Percentiles rank a stretch among this genome's conserved stretches.
Evolutionary conservation across 83 land plant species (phyloP).

Genomic region (Picea mariana): DNA sequence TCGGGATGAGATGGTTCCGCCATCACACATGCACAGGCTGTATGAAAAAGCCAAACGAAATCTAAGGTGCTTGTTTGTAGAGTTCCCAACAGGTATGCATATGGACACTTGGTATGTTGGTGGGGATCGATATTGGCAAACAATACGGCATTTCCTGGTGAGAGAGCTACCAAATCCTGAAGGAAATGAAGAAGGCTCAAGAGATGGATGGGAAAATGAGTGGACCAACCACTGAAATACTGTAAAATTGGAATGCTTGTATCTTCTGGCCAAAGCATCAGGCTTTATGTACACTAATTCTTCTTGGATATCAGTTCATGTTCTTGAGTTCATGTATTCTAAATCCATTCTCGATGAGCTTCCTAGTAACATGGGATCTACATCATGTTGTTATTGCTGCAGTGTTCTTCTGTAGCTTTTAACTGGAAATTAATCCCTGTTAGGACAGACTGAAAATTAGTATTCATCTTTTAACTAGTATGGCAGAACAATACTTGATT

Average conservation of each 20-base stretch:
- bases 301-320: slow-evolving; percentile 1
- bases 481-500: background rate
- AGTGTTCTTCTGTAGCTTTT: background rate
- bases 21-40: slow-evolving; percentile 82
- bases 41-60: slow-evolving; percentile 74
- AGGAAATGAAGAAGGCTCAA: background rate
- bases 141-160: slow-evolving; percentile 64
- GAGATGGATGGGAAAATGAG: slow-evolving; percentile 11
- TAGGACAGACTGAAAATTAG: background rate
- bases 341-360: background rate
- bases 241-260: background rate
- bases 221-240: background rate
- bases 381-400: background rate
- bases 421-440: background rate
- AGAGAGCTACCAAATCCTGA: slow-evolving; percentile 21
- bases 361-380: background rate
- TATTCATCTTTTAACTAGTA: background rate
- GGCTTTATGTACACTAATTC: slow-evolving; percentile 1
- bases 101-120: slow-evolving; percentile 98
- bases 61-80: slow-evolving; percentile 58
- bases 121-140: slow-evolving; percentile 90
- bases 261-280: background rate
- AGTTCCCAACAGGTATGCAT: slow-evolving; percentile 92
- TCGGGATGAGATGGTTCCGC: slow-evolving; percentile 98
- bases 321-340: background rate